phyloP scores from a whole-genome alignment of 352 stramenopile genomes.

The Globisporangium parvum region DNA sequence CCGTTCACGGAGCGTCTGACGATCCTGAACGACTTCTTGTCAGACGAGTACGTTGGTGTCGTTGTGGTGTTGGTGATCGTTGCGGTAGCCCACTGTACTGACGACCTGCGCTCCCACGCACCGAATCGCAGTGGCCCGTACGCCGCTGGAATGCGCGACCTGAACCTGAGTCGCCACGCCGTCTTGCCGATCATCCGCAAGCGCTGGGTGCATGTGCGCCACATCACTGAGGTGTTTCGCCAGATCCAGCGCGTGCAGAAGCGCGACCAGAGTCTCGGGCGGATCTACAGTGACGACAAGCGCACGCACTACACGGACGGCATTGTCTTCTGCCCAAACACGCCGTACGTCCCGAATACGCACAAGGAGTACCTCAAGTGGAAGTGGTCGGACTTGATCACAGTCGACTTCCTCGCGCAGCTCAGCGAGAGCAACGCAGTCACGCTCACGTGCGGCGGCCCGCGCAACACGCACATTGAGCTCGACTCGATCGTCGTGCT shows the following conservation, averaged over 20 bases:
- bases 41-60: constrained; percentile 55
- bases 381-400: constrained; percentile 90
- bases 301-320: constrained; percentile 87
- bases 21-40: constrained; percentile 81
- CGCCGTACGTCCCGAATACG: constrained; percentile 77
- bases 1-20: constrained; percentile 72
- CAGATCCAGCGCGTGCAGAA: constrained; percentile 77
- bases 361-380: constrained; percentile 90
- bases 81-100: not conserved
- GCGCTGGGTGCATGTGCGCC: constrained; percentile 72
- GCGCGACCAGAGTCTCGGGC: constrained; percentile 65
- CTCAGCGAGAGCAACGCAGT: constrained; percentile 56
- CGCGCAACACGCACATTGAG: constrained; percentile 71
- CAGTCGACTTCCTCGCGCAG: constrained; percentile 76
- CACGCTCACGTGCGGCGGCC: constrained; percentile 63
- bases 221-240: constrained; percentile 81
- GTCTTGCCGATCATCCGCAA: constrained; percentile 79
- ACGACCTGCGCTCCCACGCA: not conserved
- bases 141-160: constrained; percentile 48
- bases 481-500: constrained; percentile 80
- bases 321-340: constrained; percentile 87
- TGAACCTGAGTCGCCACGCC: constrained; percentile 56
- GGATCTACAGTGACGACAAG: constrained; percentile 81
- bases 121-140: constrained; percentile 50
- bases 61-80: too few relatives aligned